Percentiles rank a stretch among this genome's conserved stretches.
Conservation (phyloP, 176 grass and related monocot genomes). For the Rhipidocladum racemiflorum region DNA sequence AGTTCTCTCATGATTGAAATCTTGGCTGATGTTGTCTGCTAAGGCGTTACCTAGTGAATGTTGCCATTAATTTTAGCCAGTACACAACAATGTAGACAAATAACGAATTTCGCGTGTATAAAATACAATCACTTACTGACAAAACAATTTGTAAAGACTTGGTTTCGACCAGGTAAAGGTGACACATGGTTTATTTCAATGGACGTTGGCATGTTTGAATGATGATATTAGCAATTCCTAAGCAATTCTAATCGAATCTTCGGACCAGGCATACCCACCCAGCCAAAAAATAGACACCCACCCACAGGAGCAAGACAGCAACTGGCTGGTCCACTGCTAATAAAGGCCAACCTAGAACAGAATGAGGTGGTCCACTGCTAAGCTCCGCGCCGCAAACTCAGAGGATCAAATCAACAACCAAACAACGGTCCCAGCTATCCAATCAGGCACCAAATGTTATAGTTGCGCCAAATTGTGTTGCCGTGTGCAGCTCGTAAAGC, state of each 20-base stretch:
- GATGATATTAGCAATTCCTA: neutral
- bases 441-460: neutral
- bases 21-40: neutral
- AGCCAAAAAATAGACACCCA: neutral
- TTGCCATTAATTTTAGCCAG: neutral
- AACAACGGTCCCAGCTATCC: conserved; percentile 1
- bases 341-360: neutral
- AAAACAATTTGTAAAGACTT: neutral
- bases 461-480: neutral
- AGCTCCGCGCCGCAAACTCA: neutral
- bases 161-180: neutral
- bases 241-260: neutral
- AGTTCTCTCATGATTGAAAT: neutral
- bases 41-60: neutral
- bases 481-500: neutral
- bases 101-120: neutral
- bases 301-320: neutral
- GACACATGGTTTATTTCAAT: neutral
- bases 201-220: neutral
- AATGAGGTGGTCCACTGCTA: neutral
- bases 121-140: neutral
- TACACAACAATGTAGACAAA: neutral
- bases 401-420: neutral
- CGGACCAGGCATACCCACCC: neutral
- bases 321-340: neutral